Evolutionary conservation across 768 basidiomycete species (phyloP).

Genomic region (Boletellus ananas): DNA sequence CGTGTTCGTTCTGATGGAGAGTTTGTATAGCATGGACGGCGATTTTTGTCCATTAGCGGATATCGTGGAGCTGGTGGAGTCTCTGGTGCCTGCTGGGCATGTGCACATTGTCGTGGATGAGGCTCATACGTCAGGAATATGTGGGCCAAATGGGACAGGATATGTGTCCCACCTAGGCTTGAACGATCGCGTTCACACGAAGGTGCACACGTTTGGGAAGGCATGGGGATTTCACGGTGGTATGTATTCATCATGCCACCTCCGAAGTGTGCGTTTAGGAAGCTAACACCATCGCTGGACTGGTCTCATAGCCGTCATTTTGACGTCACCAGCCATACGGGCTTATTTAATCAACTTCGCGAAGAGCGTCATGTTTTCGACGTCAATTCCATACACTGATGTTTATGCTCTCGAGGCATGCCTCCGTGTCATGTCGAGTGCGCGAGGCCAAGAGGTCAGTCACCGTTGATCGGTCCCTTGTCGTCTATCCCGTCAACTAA

Average conservation of each 20-base stretch:
- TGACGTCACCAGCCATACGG: conserved; percentile 16
- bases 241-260: too few species aligned
- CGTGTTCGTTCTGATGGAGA: conserved; percentile 51
- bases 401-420: conserved; percentile 39
- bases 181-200: conserved; percentile 39
- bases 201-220: conserved; percentile 20
- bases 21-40: conserved; percentile 61
- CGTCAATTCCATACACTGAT: conserved; percentile 18
- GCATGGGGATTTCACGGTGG: too few species aligned
- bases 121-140: conserved; percentile 55
- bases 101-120: conserved; percentile 52
- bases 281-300: not conserved
- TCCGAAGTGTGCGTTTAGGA: too few species aligned
- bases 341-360: conserved; percentile 21
- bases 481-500: not conserved
- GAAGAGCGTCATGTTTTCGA: conserved; percentile 20
- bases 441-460: conserved; percentile 17
- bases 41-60: conserved; percentile 45
- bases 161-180: conserved; percentile 40
- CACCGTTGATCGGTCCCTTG: not conserved
- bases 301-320: conserved; percentile 11
- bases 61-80: conserved; percentile 39
- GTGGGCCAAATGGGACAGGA: conserved; percentile 46
- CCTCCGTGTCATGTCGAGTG: conserved; percentile 22
- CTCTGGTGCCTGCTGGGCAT: conserved; percentile 33